phyloP scores from a whole-genome alignment of 805 yeast species.

The Brettanomyces anomalus region DNA sequence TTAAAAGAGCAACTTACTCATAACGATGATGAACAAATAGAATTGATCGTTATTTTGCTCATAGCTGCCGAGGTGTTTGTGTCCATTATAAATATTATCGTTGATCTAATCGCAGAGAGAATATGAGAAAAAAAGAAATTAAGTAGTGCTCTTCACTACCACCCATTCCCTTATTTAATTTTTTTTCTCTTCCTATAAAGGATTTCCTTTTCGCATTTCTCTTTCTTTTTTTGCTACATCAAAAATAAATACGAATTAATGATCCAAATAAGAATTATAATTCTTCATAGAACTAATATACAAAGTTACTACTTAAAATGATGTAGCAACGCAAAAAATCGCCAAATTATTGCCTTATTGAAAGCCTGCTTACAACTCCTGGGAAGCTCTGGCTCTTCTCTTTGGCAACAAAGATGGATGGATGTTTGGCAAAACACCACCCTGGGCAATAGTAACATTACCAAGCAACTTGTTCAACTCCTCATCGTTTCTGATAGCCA shows the following conservation, averaged over 20 bases:
- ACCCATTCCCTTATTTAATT: neutral
- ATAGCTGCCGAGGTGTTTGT: constrained; percentile 91
- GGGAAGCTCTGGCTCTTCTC: constrained; percentile 50
- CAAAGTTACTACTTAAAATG: neutral
- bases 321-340: neutral
- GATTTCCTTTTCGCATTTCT: neutral
- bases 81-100: constrained; percentile 70
- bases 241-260: neutral
- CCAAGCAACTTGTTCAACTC: constrained; percentile 89
- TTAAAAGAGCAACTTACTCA: constrained; percentile 95
- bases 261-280: neutral
- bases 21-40: constrained; percentile 86
- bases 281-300: constrained; percentile 3
- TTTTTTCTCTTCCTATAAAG: too few relatives aligned
- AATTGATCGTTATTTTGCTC: constrained; percentile 79
- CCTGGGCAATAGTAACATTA: constrained; percentile 95
- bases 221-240: neutral
- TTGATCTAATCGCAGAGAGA: constrained; percentile 21
- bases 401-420: constrained; percentile 81
- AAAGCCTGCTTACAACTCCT: constrained; percentile 37
- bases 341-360: neutral
- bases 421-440: constrained; percentile 98
- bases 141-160: too few relatives aligned
- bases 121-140: too few relatives aligned
- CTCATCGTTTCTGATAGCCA: constrained; percentile 98